These are phyloP conservation scores for Fusarium oxysporum DNA, from an alignment of 2,329 filamentous ascomycete species.

Conservation along the genomic window DNA sequence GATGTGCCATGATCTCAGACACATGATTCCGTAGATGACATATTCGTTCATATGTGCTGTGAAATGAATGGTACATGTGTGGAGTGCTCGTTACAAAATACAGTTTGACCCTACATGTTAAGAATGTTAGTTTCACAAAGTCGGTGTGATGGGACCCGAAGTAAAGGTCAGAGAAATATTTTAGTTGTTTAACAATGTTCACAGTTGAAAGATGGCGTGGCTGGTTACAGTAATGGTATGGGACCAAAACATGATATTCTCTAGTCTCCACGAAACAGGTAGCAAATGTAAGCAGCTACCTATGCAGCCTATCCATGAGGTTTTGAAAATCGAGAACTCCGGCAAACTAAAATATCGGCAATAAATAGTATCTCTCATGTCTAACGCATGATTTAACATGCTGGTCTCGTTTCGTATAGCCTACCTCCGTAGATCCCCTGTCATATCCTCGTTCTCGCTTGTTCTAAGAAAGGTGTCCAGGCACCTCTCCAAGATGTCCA, in stretches of 20 bases:
- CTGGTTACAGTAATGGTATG: neutral
- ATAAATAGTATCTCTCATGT: conserved; percentile 6
- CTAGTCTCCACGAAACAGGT: neutral
- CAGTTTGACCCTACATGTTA: neutral
- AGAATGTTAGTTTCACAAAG: neutral
- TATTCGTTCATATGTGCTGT: neutral
- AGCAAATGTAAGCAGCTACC: neutral
- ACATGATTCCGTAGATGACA: neutral
- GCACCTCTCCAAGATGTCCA: conserved; percentile 6
- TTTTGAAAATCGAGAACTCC: neutral
- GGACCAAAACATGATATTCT: neutral
- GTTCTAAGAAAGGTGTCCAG: conserved; percentile 22
- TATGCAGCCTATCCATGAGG: neutral
- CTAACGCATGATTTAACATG: conserved; percentile 32
- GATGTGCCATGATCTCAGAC: neutral
- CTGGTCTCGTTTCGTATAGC: conserved; percentile 26
- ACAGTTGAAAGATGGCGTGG: neutral
- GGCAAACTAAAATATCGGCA: neutral
- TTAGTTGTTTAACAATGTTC: neutral
- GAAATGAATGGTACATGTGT: neutral
- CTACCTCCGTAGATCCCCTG: neutral
- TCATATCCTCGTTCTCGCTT: conserved; percentile 18
- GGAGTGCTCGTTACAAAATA: neutral
- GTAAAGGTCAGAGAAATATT: neutral
- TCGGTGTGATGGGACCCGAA: neutral